Conservation (phyloP, 805 yeast species). For the Clavispora santaluciae region DNA sequence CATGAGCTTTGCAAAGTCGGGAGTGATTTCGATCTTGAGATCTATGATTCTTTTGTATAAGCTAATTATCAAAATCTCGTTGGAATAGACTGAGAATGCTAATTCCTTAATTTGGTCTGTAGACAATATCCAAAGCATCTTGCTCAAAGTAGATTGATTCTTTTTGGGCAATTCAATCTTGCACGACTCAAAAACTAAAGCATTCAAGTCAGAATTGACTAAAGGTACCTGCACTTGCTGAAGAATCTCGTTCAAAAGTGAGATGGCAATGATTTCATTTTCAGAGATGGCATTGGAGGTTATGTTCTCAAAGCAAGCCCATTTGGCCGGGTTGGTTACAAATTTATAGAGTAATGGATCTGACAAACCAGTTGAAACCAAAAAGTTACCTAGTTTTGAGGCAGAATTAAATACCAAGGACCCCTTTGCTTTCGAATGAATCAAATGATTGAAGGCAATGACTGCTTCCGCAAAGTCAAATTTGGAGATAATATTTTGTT, state of each 20-base stretch:
- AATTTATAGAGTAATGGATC: slow-evolving; percentile 11
- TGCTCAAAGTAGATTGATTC: slow-evolving; percentile 16
- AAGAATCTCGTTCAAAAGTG: slow-evolving; percentile 32
- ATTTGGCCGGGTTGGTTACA: slow-evolving; percentile 17
- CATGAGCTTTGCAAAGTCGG: slow-evolving; percentile 8
- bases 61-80: slow-evolving; percentile 2
- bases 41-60: slow-evolving; percentile 4
- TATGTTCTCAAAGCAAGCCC: slow-evolving; percentile 12
- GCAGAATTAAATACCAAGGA: slow-evolving; percentile 30
- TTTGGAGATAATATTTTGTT: slow-evolving; percentile 24
- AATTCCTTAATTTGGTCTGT: slow-evolving; percentile 17
- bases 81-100: slow-evolving; percentile 3
- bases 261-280: slow-evolving; percentile 23
- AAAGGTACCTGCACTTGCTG: slow-evolving; percentile 20
- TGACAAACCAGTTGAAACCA: slow-evolving; percentile 12
- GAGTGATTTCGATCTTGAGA: slow-evolving; percentile 4
- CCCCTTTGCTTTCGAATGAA: slow-evolving; percentile 21
- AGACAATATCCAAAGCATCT: slow-evolving; percentile 24
- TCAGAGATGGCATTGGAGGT: slow-evolving; percentile 8
- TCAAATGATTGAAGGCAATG: slow-evolving; percentile 30
- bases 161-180: slow-evolving; percentile 3
- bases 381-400: slow-evolving; percentile 42
- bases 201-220: slow-evolving; percentile 8
- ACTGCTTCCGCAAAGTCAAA: slow-evolving; percentile 47
- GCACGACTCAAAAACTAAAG: slow-evolving; percentile 7